phyloP scores from a whole-genome alignment of 139 green algal species.

The Eudorina sp. region DNA sequence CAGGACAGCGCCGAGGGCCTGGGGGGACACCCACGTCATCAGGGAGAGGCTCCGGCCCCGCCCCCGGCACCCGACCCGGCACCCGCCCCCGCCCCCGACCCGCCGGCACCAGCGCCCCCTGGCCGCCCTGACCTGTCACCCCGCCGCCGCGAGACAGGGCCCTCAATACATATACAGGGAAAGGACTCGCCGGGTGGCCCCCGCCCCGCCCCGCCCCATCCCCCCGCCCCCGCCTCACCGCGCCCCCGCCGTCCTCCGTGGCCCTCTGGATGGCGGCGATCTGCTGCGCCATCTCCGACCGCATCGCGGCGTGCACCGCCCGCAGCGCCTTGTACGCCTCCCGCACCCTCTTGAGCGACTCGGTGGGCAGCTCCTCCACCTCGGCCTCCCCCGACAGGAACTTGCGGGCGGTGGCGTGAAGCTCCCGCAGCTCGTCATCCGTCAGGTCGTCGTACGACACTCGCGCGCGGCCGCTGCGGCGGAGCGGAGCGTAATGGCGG shows the following conservation, averaged over 20 bases:
- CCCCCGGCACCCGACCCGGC: no score
- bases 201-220: no score
- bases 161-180: no score
- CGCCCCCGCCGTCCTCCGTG: not conserved
- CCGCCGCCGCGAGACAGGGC: no score
- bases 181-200: no score
- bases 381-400: constrained; percentile 63
- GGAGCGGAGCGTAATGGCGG: no score
- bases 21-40: no score
- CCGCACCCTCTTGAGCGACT: constrained; percentile 77
- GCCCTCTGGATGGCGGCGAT: constrained; percentile 28
- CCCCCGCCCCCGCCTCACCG: constrained; percentile 4
- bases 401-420: constrained; percentile 61
- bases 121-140: no score
- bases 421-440: constrained; percentile 73
- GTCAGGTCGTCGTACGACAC: constrained; percentile 80
- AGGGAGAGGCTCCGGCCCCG: no score
- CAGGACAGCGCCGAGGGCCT: no score
- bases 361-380: constrained; percentile 71
- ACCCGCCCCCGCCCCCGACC: no score
- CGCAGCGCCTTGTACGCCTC: constrained; percentile 77
- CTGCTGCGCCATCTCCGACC: constrained; percentile 38
- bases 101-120: no score
- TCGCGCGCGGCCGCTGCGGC: constrained; percentile 61
- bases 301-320: constrained; percentile 40